Percentiles rank a stretch among this genome's conserved stretches.
phyloP scores from a whole-genome alignment of 169 alveolate genomes.

The Plasmodium berghei region DNA sequence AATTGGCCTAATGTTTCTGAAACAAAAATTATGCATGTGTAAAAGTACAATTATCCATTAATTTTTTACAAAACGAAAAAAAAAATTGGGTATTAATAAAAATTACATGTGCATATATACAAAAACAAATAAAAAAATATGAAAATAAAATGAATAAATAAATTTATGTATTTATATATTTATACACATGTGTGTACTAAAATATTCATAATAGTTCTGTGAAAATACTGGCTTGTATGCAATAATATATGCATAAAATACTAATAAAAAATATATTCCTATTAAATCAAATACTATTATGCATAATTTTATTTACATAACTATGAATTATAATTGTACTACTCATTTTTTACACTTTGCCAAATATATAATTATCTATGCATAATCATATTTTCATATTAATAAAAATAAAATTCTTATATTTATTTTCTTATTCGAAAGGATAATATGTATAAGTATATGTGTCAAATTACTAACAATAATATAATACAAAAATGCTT shows the following conservation, averaged over 20 bases:
- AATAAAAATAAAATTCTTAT: background rate
- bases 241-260: constrained; percentile 1
- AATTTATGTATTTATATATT: background rate
- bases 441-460: background rate
- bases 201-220: constrained; percentile 5
- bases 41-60: constrained; percentile 20
- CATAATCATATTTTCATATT: constrained; percentile 7
- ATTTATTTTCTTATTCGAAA: background rate
- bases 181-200: background rate
- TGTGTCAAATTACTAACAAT: constrained; percentile 10
- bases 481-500: constrained; percentile 15
- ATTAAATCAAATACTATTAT: constrained; percentile 11
- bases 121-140: constrained; percentile 14
- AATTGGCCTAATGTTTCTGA: background rate
- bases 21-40: constrained; percentile 10
- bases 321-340: background rate
- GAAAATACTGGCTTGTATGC: constrained; percentile 32
- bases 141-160: background rate
- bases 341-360: constrained; percentile 12
- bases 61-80: background rate
- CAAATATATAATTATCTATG: constrained; percentile 30
- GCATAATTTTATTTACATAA: constrained; percentile 7
- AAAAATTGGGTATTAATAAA: background rate
- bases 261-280: constrained; percentile 10
- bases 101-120: constrained; percentile 15